Base-by-base conservation (phyloP, 75 land plant species). In the Azolla pinnata region DNA sequence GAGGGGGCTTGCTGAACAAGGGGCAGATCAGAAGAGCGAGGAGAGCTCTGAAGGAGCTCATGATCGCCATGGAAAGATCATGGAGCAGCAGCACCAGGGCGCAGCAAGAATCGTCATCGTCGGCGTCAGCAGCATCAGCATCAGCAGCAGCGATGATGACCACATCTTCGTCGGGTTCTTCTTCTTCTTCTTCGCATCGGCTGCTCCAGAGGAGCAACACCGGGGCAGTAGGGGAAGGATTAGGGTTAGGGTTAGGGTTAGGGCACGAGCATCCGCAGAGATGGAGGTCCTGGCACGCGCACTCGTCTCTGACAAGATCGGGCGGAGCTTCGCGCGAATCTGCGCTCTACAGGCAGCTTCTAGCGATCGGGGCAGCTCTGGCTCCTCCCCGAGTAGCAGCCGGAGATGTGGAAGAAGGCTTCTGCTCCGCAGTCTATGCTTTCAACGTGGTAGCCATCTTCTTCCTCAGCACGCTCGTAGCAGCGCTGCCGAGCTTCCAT, bases 261-360 rank as follows among this genome's bases (percentile, higher is more conserved):
- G 12, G 12, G 14, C 42, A 7, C 7, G 49, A 46, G 4, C 3
- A 18, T 4, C 54, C 54, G 29, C 54, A 52, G 26, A 21, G 54
- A 23, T 52, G 54, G 54, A 21, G 54, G 3, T 52, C 54, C 24
- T 52, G 54, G 54, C 54, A 52, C 27, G 54, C 29, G 1, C 2
- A 23, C 3, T 27, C 54, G 29, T 52, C 54, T 3, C 25, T 9
- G 51, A 17, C 51, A 14, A 7, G 19, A 4, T 48, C 51, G 9
- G 19, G 21, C 19, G 51, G 50, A 3, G 10, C 50, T 12, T 47
- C 50, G 19, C 7, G 4, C 4, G 50, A 26, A 3, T 52, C 54
- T 9, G 25, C 9, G 54, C 29, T 29, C 49, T 46, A 18, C 17
- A 4, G 49, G 4, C 49, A 46, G 4, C 49, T 46, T 3, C 49